phyloP scores from a whole-genome alignment of 2,329 filamentous ascomycete species.

The Fusarium virguliforme region DNA sequence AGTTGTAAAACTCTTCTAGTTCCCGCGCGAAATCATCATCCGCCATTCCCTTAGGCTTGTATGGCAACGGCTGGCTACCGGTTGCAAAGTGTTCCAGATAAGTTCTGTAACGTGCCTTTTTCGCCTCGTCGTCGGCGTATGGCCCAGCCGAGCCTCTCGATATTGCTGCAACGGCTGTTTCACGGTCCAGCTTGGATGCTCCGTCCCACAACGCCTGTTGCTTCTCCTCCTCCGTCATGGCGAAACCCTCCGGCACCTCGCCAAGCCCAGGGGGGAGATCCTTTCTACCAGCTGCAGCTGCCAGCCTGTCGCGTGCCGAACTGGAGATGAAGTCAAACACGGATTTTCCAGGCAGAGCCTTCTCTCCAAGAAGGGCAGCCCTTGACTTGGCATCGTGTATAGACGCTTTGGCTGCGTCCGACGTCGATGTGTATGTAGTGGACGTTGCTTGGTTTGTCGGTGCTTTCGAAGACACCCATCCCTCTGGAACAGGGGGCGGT shows the following conservation, averaged over 20 bases:
- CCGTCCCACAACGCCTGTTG: slow-evolving; percentile 71
- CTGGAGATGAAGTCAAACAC: slow-evolving; percentile 94
- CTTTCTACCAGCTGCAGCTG: slow-evolving; percentile 79
- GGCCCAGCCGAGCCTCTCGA: slow-evolving; percentile 77
- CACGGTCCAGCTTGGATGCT: slow-evolving; percentile 76
- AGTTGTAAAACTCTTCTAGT: slow-evolving; percentile 79
- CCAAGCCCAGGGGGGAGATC: slow-evolving; percentile 85
- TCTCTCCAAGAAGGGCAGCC: slow-evolving; percentile 86
- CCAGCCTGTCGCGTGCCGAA: slow-evolving; percentile 83
- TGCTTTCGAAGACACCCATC: slow-evolving; percentile 78
- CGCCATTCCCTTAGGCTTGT: slow-evolving; percentile 60
- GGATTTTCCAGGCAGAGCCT: slow-evolving; percentile 86
- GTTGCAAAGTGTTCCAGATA: slow-evolving; percentile 84
- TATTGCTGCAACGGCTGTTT: slow-evolving; percentile 78
- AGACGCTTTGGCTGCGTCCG: slow-evolving; percentile 84
- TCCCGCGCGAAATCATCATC: slow-evolving; percentile 86
- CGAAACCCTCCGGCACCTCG: slow-evolving; percentile 79
- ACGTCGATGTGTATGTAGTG: slow-evolving; percentile 73
- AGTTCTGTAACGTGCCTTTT: slow-evolving; percentile 83
- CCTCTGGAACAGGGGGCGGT: slow-evolving; percentile 78
- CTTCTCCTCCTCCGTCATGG: slow-evolving; percentile 75
- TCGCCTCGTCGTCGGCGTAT: slow-evolving; percentile 86
- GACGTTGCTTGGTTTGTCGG: slow-evolving; percentile 18
- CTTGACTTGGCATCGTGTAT: slow-evolving; percentile 82
- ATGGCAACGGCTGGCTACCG: slow-evolving; percentile 65